phyloP scores from a whole-genome alignment of 2,329 filamentous ascomycete species.

The Colletotrichum echinochloae region DNA sequence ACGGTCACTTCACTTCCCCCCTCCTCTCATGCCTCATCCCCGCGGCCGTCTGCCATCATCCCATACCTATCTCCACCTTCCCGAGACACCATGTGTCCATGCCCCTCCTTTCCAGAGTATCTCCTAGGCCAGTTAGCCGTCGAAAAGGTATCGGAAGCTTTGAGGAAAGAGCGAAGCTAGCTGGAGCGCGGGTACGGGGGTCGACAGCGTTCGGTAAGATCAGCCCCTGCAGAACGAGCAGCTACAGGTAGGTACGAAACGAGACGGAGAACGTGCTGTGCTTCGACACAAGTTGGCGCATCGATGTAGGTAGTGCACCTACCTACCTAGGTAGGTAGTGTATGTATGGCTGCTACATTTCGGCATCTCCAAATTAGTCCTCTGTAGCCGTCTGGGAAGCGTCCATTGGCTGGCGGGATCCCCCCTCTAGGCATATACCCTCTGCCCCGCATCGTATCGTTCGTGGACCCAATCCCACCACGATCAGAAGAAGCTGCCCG shows the following conservation, averaged over 20 bases:
- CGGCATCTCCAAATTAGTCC: constrained; percentile 29
- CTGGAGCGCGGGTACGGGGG: constrained; percentile 23
- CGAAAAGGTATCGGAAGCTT: constrained; percentile 30
- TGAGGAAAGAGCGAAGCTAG: constrained; percentile 25
- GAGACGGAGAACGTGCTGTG: constrained; percentile 7
- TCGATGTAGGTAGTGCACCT: too few species aligned
- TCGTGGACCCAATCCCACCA: constrained; percentile 36
- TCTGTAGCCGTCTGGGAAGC: constrained; percentile 7
- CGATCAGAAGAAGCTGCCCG: constrained; percentile 29
- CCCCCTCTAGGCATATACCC: too few species aligned
- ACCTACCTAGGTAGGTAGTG: too few species aligned
- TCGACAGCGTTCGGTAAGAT: background rate
- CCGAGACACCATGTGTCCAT: constrained; percentile 36
- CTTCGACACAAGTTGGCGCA: constrained; percentile 2
- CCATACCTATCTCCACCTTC: constrained; percentile 36
- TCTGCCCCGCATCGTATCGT: constrained; percentile 4
- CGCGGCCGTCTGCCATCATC: constrained; percentile 5
- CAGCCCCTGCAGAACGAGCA: constrained; percentile 1
- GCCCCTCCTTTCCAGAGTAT: constrained; percentile 40
- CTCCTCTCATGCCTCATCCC: constrained; percentile 3
- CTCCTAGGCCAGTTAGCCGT: constrained; percentile 29
- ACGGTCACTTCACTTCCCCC: background rate
- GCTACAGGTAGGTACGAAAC: too few species aligned
- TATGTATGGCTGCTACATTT: constrained; percentile 10
- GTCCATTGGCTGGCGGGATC: constrained; percentile 8